Percentiles rank a stretch among this genome's conserved stretches.
phyloP scores from a whole-genome alignment of 2,329 filamentous ascomycete genomes.

The Alternaria consortialis region DNA sequence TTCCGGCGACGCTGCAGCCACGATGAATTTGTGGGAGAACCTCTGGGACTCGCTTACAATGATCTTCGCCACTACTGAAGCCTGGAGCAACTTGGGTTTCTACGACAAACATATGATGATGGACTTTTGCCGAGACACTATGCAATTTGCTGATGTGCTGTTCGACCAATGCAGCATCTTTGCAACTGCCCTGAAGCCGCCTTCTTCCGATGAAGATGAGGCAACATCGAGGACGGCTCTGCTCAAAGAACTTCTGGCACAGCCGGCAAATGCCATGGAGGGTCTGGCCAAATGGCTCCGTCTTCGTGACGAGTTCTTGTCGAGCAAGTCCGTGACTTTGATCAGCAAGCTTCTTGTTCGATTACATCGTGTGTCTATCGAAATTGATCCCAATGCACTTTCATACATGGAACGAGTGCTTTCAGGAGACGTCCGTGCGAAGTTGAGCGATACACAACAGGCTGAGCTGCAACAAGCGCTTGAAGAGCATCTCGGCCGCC shows the following conservation, averaged over 20 bases:
- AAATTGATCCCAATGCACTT: slow-evolving; percentile 69
- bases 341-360: slow-evolving; percentile 84
- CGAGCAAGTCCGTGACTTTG: slow-evolving; percentile 81
- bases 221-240: slow-evolving; percentile 46
- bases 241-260: slow-evolving; percentile 67
- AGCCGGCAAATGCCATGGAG: slow-evolving; percentile 71
- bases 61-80: slow-evolving; percentile 83
- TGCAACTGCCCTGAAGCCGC: slow-evolving; percentile 70
- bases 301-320: slow-evolving; percentile 85
- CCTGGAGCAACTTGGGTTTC: slow-evolving; percentile 76
- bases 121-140: slow-evolving; percentile 92
- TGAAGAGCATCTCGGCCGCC: slow-evolving; percentile 60
- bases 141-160: slow-evolving; percentile 88
- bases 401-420: slow-evolving; percentile 72
- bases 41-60: slow-evolving; percentile 84
- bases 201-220: slow-evolving; percentile 45
- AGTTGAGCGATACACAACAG: slow-evolving; percentile 81
- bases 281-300: slow-evolving; percentile 86
- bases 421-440: slow-evolving; percentile 74
- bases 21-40: slow-evolving; percentile 82
- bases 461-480: slow-evolving; percentile 76
- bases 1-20: slow-evolving; percentile 68
- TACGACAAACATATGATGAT: slow-evolving; percentile 79
- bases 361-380: slow-evolving; percentile 79
- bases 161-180: slow-evolving; percentile 88